Conservation (phyloP, 208 protist species). For the Acanthamoeba castellanii region DNA sequence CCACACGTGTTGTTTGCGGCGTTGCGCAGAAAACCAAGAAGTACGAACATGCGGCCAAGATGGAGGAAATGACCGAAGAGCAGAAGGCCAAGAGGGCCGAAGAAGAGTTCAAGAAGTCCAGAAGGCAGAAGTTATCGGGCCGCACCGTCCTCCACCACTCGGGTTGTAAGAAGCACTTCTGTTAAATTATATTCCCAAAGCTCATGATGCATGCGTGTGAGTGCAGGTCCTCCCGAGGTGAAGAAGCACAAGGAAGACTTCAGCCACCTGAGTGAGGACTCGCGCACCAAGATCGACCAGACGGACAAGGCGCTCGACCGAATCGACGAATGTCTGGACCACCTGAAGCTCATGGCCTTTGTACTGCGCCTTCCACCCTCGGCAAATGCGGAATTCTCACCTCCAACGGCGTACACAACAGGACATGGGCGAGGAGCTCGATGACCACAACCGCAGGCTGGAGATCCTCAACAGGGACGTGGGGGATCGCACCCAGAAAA, state of each 20-base stretch:
- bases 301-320: slow-evolving; percentile 1
- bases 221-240: background rate
- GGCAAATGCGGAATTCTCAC: background rate
- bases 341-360: slow-evolving; percentile 29
- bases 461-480: background rate
- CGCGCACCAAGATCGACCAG: slow-evolving; percentile 12
- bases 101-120: slow-evolving; percentile 10
- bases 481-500: background rate
- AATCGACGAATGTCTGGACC: background rate
- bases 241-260: slow-evolving; percentile 44
- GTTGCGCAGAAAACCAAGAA: background rate
- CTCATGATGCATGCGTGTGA: too few species aligned
- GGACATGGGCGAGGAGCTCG: slow-evolving; percentile 30
- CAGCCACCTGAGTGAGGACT: slow-evolving; percentile 15
- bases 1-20: background rate
- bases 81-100: background rate
- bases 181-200: too few species aligned
- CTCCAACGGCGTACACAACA: background rate
- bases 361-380: background rate
- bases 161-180: too few species aligned
- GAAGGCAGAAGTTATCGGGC: background rate
- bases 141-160: slow-evolving; percentile 16
- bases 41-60: background rate
- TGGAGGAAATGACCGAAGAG: slow-evolving; percentile 44
- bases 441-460: slow-evolving; percentile 30